These are phyloP conservation scores for Apocynum venetum DNA, from an alignment of 257 asterid genomes.

Conservation along the genomic window DNA sequence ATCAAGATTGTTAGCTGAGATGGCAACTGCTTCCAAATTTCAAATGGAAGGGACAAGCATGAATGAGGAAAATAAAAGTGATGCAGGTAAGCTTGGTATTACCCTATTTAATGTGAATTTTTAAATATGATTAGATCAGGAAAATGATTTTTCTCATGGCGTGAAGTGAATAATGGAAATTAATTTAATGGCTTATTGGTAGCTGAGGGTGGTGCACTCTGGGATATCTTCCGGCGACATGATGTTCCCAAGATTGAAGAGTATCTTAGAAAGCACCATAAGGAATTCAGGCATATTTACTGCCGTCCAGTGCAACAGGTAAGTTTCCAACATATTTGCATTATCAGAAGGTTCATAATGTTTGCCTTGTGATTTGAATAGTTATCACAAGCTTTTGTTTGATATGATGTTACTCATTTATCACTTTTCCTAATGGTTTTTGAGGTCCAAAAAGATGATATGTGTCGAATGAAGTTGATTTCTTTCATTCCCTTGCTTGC, in stretches of 20 bases:
- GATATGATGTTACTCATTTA: neutral
- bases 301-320: conserved; percentile 39
- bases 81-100: conserved; percentile 16
- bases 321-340: neutral
- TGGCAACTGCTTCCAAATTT: conserved; percentile 1
- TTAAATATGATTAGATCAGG: neutral
- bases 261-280: conserved; percentile 52
- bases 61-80: conserved; percentile 15
- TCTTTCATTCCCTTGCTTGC: neutral
- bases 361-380: neutral
- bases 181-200: conserved; percentile 15
- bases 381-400: neutral
- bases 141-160: conserved; percentile 12
- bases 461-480: neutral
- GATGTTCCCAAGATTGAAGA: conserved; percentile 61
- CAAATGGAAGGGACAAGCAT: conserved; percentile 4
- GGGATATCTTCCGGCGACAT: conserved; percentile 77
- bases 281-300: conserved; percentile 48
- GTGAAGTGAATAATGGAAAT: conserved; percentile 4
- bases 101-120: conserved; percentile 5
- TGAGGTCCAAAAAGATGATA: neutral
- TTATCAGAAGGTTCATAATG: neutral
- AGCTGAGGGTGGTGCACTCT: conserved; percentile 62
- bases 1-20: conserved; percentile 9
- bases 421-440: neutral